These are phyloP conservation scores for Aegilops bicornis DNA, from an alignment of 176 grass and related monocot genomes.

Conservation along the genomic window DNA sequence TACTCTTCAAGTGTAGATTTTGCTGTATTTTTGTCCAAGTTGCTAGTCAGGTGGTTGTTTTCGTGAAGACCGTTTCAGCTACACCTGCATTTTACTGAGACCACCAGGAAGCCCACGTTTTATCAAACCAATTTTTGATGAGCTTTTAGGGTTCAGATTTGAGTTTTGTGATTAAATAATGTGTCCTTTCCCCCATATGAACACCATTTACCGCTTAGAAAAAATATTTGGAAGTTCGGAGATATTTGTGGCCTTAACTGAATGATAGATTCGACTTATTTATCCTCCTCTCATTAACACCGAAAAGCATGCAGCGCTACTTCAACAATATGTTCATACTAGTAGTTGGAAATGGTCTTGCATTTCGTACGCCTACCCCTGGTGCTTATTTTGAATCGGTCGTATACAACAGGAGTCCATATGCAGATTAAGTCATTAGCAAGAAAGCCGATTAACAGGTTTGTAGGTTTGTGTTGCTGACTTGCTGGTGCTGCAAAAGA, in stretches of 20 bases:
- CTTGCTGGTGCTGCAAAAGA: neutral
- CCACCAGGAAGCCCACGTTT: neutral
- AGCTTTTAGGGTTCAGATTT: neutral
- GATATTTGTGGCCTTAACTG: neutral
- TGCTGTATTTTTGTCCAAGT: neutral
- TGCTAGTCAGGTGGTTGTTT: neutral
- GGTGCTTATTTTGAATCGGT: slow-evolving; percentile 8
- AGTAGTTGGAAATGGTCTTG: slow-evolving; percentile 5
- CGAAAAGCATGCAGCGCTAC: neutral
- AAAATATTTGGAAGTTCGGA: neutral
- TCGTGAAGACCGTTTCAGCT: neutral
- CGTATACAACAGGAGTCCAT: neutral
- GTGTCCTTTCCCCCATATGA: too few relatives aligned
- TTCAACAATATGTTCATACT: neutral
- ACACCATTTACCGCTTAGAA: too few relatives aligned
- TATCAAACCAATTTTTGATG: neutral
- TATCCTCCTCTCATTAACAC: neutral
- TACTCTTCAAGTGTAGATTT: neutral
- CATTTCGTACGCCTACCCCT: neutral
- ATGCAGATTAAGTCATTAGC: neutral
- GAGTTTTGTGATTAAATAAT: too few relatives aligned
- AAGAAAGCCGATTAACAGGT: neutral
- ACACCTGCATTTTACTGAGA: neutral
- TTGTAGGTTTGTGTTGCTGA: neutral
- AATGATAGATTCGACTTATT: neutral